Evolutionary conservation across 305 asterid species (phyloP).

Genomic region (Coffea humblotiana): DNA sequence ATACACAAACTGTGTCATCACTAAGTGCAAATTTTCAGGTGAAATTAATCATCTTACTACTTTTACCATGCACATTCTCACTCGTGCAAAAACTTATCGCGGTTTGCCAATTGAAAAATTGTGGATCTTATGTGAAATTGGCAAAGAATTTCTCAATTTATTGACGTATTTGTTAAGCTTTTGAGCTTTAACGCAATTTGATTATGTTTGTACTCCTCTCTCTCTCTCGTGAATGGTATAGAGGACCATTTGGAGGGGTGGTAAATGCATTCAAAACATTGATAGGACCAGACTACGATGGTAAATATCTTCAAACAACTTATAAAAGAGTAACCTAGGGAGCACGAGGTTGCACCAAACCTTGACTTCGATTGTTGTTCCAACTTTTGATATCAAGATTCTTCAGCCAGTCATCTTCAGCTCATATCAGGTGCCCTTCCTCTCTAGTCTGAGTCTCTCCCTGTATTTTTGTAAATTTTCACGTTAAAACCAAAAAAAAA

Average conservation of each 20-base stretch:
- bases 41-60: no score
- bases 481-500: no score
- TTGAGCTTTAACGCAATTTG: background rate
- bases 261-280: constrained; percentile 33
- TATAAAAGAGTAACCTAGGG: constrained; percentile 32
- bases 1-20: background rate
- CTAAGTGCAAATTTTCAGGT: no score
- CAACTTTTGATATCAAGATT: constrained; percentile 57
- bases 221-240: constrained; percentile 10
- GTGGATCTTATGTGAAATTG: no score
- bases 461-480: background rate
- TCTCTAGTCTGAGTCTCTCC: background rate
- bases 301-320: constrained; percentile 50
- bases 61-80: no score
- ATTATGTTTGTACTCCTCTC: background rate
- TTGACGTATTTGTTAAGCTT: no score
- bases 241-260: constrained; percentile 44
- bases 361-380: constrained; percentile 51
- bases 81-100: no score
- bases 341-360: constrained; percentile 42
- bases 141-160: no score
- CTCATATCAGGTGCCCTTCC: constrained; percentile 38
- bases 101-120: background rate
- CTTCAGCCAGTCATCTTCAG: constrained; percentile 62
- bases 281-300: constrained; percentile 50